A percentile compares a stretch with the other conserved stretches of the same genome.
These are phyloP conservation scores for Aspergillus vadensis DNA, from an alignment of 2,329 filamentous ascomycete genomes.

Conservation along the genomic window DNA sequence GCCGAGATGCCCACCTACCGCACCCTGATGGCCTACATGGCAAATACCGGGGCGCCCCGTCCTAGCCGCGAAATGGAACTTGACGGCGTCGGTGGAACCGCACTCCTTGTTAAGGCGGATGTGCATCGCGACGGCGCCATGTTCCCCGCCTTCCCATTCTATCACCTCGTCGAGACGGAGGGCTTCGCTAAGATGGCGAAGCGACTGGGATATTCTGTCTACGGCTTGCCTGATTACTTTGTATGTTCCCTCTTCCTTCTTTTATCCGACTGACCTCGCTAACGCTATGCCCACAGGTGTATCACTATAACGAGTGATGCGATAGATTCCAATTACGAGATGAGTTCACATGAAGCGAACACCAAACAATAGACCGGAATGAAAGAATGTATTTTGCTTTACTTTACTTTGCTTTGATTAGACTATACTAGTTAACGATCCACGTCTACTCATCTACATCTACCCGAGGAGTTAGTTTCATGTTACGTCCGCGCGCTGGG, in stretches of 20 bases:
- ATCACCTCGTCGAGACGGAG: constrained; percentile 95
- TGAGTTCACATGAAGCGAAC: background rate
- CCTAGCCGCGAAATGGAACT: constrained; percentile 70
- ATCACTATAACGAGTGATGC: constrained; percentile 81
- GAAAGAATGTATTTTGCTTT: background rate
- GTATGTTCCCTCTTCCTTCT: constrained; percentile 55
- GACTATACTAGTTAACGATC: background rate
- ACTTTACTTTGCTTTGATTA: background rate
- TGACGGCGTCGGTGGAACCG: constrained; percentile 92
- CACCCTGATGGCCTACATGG: constrained; percentile 85
- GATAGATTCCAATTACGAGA: background rate
- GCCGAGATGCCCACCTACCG: constrained; percentile 90
- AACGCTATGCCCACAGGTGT: constrained; percentile 60
- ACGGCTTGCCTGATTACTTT: constrained; percentile 94
- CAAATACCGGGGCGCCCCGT: constrained; percentile 53
- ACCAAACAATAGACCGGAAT: background rate
- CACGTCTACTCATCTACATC: background rate
- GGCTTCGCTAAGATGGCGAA: constrained; percentile 97
- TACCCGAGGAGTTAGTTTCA: background rate
- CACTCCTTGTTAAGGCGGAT: constrained; percentile 90
- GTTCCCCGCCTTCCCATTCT: constrained; percentile 96
- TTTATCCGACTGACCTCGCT: constrained; percentile 1
- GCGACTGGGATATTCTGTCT: constrained; percentile 80
- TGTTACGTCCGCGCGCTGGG: background rate
- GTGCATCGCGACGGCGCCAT: constrained; percentile 97